Percentiles rank a stretch among this genome's conserved stretches.
Evolutionary conservation across 371 early-diverging fungal species (phyloP).

Genomic region (Zopfochytrium polystomum): DNA sequence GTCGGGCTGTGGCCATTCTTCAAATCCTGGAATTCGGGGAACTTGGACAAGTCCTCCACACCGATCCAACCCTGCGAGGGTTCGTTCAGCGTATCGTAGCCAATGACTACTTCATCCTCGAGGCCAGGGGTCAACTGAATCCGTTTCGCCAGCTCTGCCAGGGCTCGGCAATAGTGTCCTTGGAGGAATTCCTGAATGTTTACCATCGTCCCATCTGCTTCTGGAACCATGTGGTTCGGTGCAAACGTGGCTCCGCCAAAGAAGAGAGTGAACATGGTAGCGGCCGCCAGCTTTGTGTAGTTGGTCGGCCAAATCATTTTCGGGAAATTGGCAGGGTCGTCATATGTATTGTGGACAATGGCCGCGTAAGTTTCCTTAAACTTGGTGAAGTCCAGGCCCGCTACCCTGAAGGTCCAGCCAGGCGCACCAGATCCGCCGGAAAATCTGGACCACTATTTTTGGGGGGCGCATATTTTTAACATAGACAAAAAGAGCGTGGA

Average conservation of each 20-base stretch:
- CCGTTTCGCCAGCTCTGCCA: conserved; percentile 40
- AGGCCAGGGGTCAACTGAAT: too few species aligned
- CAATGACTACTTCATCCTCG: conserved; percentile 59
- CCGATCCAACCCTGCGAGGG: conserved; percentile 71
- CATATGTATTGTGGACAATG: conserved; percentile 63
- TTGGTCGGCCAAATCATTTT: conserved; percentile 89
- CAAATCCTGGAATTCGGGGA: conserved; percentile 57
- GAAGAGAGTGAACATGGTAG: conserved; percentile 85
- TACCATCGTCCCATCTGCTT: too few species aligned
- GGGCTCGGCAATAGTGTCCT: conserved; percentile 54
- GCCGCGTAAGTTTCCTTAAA: conserved; percentile 75
- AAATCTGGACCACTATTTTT: conserved; percentile 45
- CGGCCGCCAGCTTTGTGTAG: conserved; percentile 74
- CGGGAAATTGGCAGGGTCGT: conserved; percentile 23
- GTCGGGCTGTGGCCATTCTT: conserved; percentile 68
- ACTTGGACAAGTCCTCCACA: conserved; percentile 46
- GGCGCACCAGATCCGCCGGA: conserved; percentile 84
- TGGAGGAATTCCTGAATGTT: conserved; percentile 71
- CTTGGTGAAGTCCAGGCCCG: conserved; percentile 64
- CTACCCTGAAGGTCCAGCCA: conserved; percentile 78
- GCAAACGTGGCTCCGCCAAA: conserved; percentile 77
- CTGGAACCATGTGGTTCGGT: conserved; percentile 57
- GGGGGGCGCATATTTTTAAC: too few species aligned
- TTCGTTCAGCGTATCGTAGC: conserved; percentile 77
- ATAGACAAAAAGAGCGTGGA: too few species aligned